These are phyloP conservation scores for Nematodospora anomalae DNA, from an alignment of 1,139 yeast genomes.

Conservation along the genomic window DNA sequence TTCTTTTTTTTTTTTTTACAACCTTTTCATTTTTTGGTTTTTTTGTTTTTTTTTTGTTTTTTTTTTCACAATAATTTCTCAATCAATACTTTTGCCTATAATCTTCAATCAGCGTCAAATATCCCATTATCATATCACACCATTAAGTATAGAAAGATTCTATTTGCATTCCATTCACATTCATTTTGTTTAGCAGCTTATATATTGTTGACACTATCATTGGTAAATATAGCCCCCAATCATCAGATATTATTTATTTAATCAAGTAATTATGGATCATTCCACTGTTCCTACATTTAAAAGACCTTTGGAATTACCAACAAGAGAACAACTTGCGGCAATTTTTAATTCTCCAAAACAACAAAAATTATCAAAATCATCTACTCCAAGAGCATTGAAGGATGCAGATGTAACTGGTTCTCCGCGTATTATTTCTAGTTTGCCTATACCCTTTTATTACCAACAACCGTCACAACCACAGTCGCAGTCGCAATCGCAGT, in stretches of 20 bases:
- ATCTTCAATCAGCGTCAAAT: not conserved
- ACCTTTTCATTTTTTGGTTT: too few relatives aligned
- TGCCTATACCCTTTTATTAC: not conserved
- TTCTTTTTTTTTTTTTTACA: too few relatives aligned
- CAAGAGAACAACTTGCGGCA: constrained; percentile 16
- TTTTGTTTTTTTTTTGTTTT: too few relatives aligned
- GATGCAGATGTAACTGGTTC: constrained; percentile 1
- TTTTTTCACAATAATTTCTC: too few relatives aligned
- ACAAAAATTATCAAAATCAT: constrained; percentile 12
- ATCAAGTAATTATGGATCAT: constrained; percentile 13
- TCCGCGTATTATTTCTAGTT: not conserved
- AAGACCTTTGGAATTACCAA: constrained; percentile 14
- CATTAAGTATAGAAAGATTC: not conserved
- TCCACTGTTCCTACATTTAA: constrained; percentile 13
- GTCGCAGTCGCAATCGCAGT: constrained; percentile 6
- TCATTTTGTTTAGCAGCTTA: not conserved
- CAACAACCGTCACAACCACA: constrained; percentile 5
- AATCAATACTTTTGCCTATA: too few relatives aligned
- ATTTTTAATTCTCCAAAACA: constrained; percentile 13
- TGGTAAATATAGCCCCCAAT: too few relatives aligned
- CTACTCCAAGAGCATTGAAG: constrained; percentile 12
- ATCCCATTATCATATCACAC: not conserved
- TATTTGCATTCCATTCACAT: not conserved
- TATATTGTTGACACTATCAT: not conserved
- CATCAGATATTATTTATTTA: not conserved